These are phyloP conservation scores for Orbilia brochopaga DNA, from an alignment of 2,329 filamentous ascomycete species.

Conservation along the genomic window DNA sequence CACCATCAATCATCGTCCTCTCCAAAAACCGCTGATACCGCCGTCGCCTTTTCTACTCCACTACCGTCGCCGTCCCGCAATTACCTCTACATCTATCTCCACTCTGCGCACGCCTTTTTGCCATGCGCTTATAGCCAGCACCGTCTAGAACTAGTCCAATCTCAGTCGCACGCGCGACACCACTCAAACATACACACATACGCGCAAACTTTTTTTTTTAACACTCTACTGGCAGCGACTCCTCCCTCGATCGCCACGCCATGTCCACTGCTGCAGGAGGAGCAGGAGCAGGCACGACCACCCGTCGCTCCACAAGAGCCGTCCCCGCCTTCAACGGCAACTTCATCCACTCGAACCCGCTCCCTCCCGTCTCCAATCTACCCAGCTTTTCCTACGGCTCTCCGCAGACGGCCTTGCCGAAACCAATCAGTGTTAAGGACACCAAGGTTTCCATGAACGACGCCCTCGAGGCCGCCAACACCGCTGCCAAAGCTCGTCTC, in stretches of 20 bases:
- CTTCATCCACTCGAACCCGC: conserved; percentile 40
- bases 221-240: neutral
- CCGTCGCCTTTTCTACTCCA: too few relatives aligned
- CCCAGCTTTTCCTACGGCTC: conserved; percentile 41
- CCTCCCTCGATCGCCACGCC: neutral
- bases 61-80: too few relatives aligned
- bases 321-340: conserved; percentile 46
- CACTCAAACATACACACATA: too few relatives aligned
- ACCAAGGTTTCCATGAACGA: conserved; percentile 33
- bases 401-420: conserved; percentile 26
- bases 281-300: neutral
- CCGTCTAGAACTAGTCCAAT: neutral
- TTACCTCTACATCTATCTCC: too few relatives aligned
- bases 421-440: conserved; percentile 31
- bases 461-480: conserved; percentile 34
- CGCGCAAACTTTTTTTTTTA: too few relatives aligned
- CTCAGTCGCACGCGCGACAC: conserved; percentile 2
- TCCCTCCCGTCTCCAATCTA: conserved; percentile 33
- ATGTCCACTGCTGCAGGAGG: conserved; percentile 20
- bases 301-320: conserved; percentile 31
- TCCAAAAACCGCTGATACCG: neutral
- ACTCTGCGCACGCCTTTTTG: neutral
- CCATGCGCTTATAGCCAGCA: neutral
- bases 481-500: conserved; percentile 43
- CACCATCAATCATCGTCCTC: neutral